Percentiles rank a stretch among this genome's conserved stretches.
phyloP scores from a whole-genome alignment of 805 yeast species.

The Ogataea methylovora region DNA sequence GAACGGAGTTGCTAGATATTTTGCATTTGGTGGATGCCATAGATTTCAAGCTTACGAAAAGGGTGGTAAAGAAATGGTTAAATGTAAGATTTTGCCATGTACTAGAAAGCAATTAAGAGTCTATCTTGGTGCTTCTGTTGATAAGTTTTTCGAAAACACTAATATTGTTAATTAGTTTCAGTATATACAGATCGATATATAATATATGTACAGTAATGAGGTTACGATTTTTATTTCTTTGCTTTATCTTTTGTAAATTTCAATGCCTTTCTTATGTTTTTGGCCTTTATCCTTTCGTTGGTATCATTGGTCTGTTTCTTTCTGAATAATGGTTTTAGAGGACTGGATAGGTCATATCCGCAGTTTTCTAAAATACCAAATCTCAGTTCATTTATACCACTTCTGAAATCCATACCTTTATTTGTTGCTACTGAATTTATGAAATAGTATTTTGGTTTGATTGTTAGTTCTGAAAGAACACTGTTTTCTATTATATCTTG shows the following conservation, averaged over 20 bases:
- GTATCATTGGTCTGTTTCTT: too few species aligned
- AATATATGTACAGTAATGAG: too few species aligned
- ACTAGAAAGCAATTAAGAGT: conserved; percentile 59
- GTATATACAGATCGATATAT: too few species aligned
- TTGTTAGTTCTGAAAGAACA: conserved; percentile 32
- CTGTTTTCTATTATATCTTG: conserved; percentile 30
- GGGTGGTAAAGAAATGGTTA: conserved; percentile 43
- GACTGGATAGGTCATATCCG: conserved; percentile 23
- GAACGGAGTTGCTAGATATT: conserved; percentile 53
- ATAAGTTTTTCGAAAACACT: conserved; percentile 33
- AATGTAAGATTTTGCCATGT: conserved; percentile 67
- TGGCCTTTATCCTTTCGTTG: too few species aligned
- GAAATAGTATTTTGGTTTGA: conserved; percentile 36
- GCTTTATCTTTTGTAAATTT: conserved; percentile 8
- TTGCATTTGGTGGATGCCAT: conserved; percentile 90
- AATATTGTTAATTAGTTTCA: too few species aligned
- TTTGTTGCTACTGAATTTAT: conserved; percentile 36
- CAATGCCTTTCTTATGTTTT: conserved; percentile 6
- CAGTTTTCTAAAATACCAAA: conserved; percentile 45
- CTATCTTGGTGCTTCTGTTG: conserved; percentile 67
- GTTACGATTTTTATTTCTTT: too few species aligned
- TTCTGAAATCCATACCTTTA: conserved; percentile 20
- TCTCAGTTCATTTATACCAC: conserved; percentile 50
- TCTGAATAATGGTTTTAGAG: conserved; percentile 7
- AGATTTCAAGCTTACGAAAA: conserved; percentile 80